Conservation (phyloP, 257 asterid species). For the Nicotiana sylvestris region DNA sequence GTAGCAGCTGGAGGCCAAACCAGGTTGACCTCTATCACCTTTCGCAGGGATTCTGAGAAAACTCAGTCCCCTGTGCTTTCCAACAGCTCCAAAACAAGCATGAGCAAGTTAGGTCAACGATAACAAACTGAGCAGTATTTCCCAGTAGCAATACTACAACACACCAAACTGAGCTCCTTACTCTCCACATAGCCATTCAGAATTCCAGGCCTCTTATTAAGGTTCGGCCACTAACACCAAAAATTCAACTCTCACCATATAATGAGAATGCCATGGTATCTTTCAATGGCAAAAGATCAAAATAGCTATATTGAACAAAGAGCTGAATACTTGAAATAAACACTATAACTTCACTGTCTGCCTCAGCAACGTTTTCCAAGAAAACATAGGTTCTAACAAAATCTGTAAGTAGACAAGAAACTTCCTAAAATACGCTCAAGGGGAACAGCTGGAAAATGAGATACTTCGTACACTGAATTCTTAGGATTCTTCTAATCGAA, state of each 20-base stretch:
- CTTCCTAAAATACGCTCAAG: not conserved
- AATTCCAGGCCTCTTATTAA: not conserved
- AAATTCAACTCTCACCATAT: not conserved
- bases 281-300: not conserved
- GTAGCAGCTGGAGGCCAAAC: too few species aligned
- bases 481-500: constrained; percentile 23
- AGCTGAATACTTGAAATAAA: not conserved
- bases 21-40: too few species aligned
- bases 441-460: not conserved
- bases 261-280: not conserved
- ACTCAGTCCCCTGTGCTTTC: too few species aligned
- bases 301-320: not conserved
- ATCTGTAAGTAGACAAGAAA: constrained; percentile 4
- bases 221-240: not conserved
- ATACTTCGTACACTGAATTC: not conserved
- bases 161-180: not conserved
- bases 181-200: not conserved
- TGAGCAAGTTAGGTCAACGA: not conserved
- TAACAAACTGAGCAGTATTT: not conserved
- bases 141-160: not conserved
- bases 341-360: not conserved
- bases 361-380: not conserved
- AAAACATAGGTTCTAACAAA: constrained; percentile 6
- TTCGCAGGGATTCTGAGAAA: too few species aligned
- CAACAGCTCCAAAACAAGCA: too few species aligned